Evolutionary conservation across 1,284 basidiomycete genomes (phyloP), one percentile per base, ranked within the genome.

Genomic region (Ceraceosorus guamensis): DNA sequence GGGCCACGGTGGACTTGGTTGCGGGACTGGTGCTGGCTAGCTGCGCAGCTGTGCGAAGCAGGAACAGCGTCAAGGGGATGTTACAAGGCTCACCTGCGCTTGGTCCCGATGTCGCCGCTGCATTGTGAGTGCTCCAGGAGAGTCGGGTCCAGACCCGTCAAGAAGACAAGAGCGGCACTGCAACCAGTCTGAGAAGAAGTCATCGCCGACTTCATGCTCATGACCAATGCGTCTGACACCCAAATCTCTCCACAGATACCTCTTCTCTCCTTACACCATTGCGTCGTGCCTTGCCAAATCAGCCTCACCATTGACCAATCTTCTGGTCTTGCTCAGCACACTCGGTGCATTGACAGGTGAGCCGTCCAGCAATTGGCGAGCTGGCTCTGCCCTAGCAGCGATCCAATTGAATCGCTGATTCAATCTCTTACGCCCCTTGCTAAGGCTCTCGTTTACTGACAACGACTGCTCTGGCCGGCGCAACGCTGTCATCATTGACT

Each of bases 181-280:
- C 24, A 24, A 24, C 24, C 2, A 24, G 24, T 24, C 24, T 24
- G 1, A 1, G 24, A 24, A 24, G 24, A 24, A 24, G 3, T 24
- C 24, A 24, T 24, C 24, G 24, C 24, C 24, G 24, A 24, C 24
- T 24, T 24, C 24, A 24, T 24, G 24, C 24, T 24, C 24, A 24
- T 24, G 39, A 2, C 11, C 39, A 16, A 16, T 1, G 39, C 16
- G 1, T 41, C 3, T 11, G 39, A 41, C 11, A 16, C 11, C 39
- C 39, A 3, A 2, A 41, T 41, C 39, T 41, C 11, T 16, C 39
- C 39, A 11, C 39, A 41, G 39, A 14, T 91, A 87, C 77, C 82
- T 96, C 3, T 78, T 93, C 59, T 95, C 95, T 66, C 92, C 92
- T 4, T 92, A 93, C 75, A 79, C 88, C 5, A 76, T 92, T 48